These are phyloP conservation scores for bread wheat (Triticum aestivum) DNA, from an alignment of 176 grass and related monocot species.

Conservation along the genomic window DNA sequence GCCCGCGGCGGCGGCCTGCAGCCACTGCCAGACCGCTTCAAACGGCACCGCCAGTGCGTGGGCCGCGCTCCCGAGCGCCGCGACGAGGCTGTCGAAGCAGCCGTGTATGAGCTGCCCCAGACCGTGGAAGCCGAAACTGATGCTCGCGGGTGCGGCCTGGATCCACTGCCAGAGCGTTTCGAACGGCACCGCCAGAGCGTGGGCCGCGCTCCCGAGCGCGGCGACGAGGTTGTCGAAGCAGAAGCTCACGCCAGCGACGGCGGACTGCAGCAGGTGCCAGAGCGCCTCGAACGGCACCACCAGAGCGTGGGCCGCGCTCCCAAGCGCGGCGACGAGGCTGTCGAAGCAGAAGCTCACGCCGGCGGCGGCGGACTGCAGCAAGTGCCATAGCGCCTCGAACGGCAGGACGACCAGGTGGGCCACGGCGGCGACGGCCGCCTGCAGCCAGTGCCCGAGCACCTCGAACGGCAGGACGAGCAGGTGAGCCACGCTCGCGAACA, in stretches of 20 bases:
- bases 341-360: background rate
- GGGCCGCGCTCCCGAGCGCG: no score
- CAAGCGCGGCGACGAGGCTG: background rate
- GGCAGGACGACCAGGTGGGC: background rate
- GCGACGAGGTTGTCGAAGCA: no score
- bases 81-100: background rate
- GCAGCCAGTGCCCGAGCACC: background rate
- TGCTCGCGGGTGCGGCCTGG: background rate
- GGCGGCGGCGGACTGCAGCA: background rate
- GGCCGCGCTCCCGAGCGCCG: background rate
- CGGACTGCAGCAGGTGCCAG: no score
- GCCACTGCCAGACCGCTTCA: background rate
- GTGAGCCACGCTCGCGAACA: background rate
- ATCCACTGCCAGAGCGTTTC: no score
- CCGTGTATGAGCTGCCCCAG: background rate
- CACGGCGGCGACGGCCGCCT: background rate
- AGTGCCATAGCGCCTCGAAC: conserved; percentile 3
- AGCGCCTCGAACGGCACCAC: no score
- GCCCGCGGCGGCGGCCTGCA: background rate
- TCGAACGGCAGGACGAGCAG: conserved; percentile 3
- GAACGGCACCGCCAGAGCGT: no score
- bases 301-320: background rate
- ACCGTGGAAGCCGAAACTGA: background rate
- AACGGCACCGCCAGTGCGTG: background rate
- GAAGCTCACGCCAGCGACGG: no score